Evolutionary conservation across 495 filamentous ascomycete species (phyloP).

Genomic region (Penicillium turbatum): DNA sequence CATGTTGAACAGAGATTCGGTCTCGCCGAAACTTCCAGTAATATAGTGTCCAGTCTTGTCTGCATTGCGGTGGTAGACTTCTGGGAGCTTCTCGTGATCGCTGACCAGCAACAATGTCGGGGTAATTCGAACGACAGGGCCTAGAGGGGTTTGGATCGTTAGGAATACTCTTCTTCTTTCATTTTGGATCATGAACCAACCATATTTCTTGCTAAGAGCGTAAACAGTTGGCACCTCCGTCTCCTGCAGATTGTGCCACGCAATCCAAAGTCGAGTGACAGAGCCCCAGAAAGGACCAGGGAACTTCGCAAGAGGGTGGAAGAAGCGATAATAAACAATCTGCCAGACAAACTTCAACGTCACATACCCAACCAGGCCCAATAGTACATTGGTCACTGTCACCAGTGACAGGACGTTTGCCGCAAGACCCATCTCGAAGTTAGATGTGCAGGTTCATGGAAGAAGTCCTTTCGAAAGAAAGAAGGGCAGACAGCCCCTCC

Average conservation of each 20-base stretch:
- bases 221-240: constrained; percentile 38
- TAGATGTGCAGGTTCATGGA: constrained; percentile 4
- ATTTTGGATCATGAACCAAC: constrained; percentile 16
- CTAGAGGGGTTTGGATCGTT: constrained; percentile 15
- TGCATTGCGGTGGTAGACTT: constrained; percentile 50
- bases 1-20: constrained; percentile 47
- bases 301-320: constrained; percentile 47
- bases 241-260: constrained; percentile 43
- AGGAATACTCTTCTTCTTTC: neutral
- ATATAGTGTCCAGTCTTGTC: constrained; percentile 55
- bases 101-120: constrained; percentile 44
- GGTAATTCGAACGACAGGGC: constrained; percentile 43
- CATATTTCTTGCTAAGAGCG: constrained; percentile 47
- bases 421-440: constrained; percentile 27
- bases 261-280: constrained; percentile 49
- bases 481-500: neutral
- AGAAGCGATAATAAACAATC: constrained; percentile 49
- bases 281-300: constrained; percentile 53
- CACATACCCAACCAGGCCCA: constrained; percentile 28
- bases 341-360: constrained; percentile 28
- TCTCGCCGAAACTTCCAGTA: constrained; percentile 46
- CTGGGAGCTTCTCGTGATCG: constrained; percentile 45
- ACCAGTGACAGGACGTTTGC: constrained; percentile 28
- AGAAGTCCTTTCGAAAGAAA: neutral
- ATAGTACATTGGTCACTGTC: constrained; percentile 28